phyloP scores from a whole-genome alignment of 768 basidiomycete genomes.

The Exsudoporus frostii region DNA sequence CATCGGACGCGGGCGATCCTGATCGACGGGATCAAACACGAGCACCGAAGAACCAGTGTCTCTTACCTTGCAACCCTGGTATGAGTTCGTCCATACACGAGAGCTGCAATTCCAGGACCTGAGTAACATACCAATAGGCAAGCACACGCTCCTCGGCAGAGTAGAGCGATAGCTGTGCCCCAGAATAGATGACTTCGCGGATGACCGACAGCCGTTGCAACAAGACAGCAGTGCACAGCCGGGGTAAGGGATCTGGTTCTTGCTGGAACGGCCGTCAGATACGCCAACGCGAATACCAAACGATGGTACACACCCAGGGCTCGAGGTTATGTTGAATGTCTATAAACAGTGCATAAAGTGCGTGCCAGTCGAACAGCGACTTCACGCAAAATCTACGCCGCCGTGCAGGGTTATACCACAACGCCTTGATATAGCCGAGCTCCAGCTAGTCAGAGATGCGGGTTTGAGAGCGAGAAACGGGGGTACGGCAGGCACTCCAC shows the following conservation, averaged over 20 bases:
- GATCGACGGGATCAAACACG: constrained; percentile 3
- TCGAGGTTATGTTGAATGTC: constrained; percentile 19
- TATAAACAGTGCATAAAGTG: constrained; percentile 48
- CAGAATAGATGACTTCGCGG: constrained; percentile 68
- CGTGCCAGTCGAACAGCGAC: constrained; percentile 63
- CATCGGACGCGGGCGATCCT: constrained; percentile 34
- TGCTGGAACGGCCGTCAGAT: constrained; percentile 15
- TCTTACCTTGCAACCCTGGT: constrained; percentile 39
- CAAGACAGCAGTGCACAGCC: constrained; percentile 36
- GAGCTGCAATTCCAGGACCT: constrained; percentile 57
- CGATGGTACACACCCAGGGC: constrained; percentile 12
- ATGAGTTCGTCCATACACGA: constrained; percentile 49
- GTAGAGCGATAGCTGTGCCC: constrained; percentile 76
- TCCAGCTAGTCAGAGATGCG: constrained; percentile 43
- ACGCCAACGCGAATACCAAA: background rate
- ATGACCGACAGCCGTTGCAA: constrained; percentile 59
- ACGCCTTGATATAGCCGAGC: constrained; percentile 53
- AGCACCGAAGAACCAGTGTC: background rate
- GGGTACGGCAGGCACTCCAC: background rate
- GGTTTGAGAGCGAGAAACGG: background rate
- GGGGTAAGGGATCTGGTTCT: constrained; percentile 28
- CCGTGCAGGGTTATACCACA: constrained; percentile 68
- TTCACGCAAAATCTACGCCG: constrained; percentile 65
- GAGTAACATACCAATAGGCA: constrained; percentile 71
- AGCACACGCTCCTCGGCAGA: constrained; percentile 62